Evolutionary conservation across 2,329 filamentous ascomycete species (phyloP), one percentile per base, ranked within the genome.

Genomic region (Gaeumannomyces tritici): DNA sequence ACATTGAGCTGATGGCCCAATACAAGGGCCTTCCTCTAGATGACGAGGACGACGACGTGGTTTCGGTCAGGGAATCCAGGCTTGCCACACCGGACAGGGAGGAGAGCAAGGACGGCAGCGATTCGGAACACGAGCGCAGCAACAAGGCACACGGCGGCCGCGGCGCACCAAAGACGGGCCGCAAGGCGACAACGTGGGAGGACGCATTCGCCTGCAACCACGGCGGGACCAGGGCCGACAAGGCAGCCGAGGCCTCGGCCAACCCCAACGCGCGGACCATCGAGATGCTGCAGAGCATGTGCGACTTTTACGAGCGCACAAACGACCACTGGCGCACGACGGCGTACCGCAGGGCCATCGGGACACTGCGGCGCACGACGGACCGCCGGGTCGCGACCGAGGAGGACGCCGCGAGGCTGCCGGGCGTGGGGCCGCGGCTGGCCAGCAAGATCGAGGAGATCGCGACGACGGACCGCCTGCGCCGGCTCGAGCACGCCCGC

Each of bases 391-490:
- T 97, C 63, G 77, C 74, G 4, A 93, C 88, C 0, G 86, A 83
- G 63, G 80, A 86, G 59, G 82, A 96, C 72, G 93, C 93, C 0
- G 75, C 81, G 13, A 73, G 75, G 2, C 79, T 97, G 1, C 85
- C 86, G 0, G 83, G 81, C 63, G 86, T 97, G 47, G 93, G 93
- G 9, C 69, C 79, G 13, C 83, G 90, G 1, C 77, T 97, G 1
- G 92, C 92, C 0, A 79, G 83, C 29, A 96, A 96, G 73, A 95
- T 98, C 65, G 90, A 95, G 69, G 93, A 97, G 71, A 96, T 97
- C 56, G 90, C 86, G 2, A 79, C 80, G 54, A 96, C 91, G 0
- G 83, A 91, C 68, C 79, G 80, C 29, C 81, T 97, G 0, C 83
- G 83, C 55, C 83, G 88, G 51, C 80, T 97, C 0, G 89, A 96